These are phyloP conservation scores for Pyropia yezoensis DNA, from an alignment of 23 red algal genomes.

Conservation along the genomic window DNA sequence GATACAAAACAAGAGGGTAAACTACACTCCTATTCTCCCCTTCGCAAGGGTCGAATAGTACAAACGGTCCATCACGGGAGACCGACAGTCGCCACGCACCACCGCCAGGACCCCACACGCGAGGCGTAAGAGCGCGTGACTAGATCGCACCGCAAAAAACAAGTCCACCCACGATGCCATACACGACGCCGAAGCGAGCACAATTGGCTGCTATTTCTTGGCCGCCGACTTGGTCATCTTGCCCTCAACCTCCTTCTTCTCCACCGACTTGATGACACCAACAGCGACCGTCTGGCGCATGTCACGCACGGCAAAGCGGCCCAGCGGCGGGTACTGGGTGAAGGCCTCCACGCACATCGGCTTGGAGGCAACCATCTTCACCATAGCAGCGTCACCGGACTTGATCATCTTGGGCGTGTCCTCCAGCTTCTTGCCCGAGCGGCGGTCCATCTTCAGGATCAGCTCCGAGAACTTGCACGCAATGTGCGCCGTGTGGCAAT, in stretches of 20 bases:
- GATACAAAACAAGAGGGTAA: too few relatives aligned
- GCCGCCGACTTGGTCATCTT: constrained; percentile 45
- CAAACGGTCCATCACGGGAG: too few relatives aligned
- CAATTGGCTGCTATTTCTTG: constrained; percentile 8
- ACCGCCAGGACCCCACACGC: too few relatives aligned
- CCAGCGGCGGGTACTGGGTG: constrained; percentile 84
- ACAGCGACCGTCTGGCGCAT: constrained; percentile 61
- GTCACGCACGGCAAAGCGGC: constrained; percentile 86
- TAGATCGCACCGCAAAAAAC: too few relatives aligned
- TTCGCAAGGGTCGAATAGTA: too few relatives aligned
- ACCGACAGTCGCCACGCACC: too few relatives aligned
- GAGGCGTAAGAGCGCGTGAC: too few relatives aligned
- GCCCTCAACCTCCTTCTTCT: constrained; percentile 54
- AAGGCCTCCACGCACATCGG: constrained; percentile 94
- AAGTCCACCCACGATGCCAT: background rate
- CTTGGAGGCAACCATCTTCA: constrained; percentile 75
- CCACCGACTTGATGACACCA: constrained; percentile 61
- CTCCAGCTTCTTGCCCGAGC: constrained; percentile 88
- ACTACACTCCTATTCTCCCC: too few relatives aligned
- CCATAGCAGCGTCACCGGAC: constrained; percentile 90
- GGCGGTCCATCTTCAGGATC: constrained; percentile 90
- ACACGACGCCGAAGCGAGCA: background rate
- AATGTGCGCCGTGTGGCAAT: constrained; percentile 80
- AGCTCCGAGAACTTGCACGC: constrained; percentile 90
- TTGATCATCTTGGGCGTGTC: constrained; percentile 83